Base-by-base conservation (phyloP, 306 rosid species). In the Cicer cuneatum region DNA sequence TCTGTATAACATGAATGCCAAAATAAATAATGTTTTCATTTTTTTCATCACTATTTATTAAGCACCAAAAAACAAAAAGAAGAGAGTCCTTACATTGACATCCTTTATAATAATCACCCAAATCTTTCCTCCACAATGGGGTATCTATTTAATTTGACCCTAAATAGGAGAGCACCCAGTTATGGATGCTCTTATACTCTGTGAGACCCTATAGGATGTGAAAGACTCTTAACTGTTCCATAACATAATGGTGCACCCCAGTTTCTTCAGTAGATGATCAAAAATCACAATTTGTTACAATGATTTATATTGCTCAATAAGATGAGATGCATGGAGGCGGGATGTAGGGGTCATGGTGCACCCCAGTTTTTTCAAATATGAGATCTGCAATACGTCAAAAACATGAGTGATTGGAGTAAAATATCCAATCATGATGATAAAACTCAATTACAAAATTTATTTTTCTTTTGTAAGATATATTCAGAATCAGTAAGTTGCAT, bases 231-330 rank as follows among this genome's bases (percentile, higher is more conserved):
- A 15, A 16, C 35, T 47, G 40, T 33, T 35, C 21, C 40, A 60
- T 60, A 10, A 62, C n/a, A n/a, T n/a, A n/a, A n/a, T n/a, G n/a
- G n/a, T n/a, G n/a, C n/a, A n/a, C n/a, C n/a, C n/a, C n/a, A n/a
- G n/a, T n/a, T n/a, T n/a, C 56, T 7, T 66, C 13, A 21, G 7
- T 21, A 1, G 54, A 66, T 43, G 37, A 18, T 42, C 7, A 18
- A 65, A 41, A 1, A 73, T 24, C 62, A 35, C 43, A 13, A 6
- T 0, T 46, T 76, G 43, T 84, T 84, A 93, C 61, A 94, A 74
- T 49, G 94, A 89, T 76, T 94, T 91, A 86, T 91, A 94, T 69
- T 91, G 97, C 86, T 90, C 98, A 54, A 94, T 94, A 80, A 94
- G 86, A 68, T 67, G 87, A 75, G 98, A 94, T 7, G 98, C 98